A percentile compares a stretch with the other conserved stretches of the same genome.
These are phyloP conservation scores for Penicillium nordicum DNA, from an alignment of 2,329 filamentous ascomycete genomes.

Conservation along the genomic window DNA sequence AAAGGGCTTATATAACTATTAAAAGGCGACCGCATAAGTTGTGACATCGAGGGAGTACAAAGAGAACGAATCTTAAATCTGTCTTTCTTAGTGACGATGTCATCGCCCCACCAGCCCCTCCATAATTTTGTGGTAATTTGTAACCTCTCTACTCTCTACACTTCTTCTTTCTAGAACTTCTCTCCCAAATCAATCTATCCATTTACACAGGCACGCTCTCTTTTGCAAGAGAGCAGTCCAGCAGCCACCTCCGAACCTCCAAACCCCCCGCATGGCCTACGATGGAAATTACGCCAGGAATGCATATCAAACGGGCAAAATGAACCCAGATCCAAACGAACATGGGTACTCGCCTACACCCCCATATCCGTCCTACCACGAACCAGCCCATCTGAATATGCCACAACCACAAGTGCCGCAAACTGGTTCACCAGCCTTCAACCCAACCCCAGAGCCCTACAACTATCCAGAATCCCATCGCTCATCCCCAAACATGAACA, in stretches of 20 bases:
- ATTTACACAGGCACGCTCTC: background rate
- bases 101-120: constrained; percentile 19
- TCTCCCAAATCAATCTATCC: background rate
- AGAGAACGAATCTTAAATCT: background rate
- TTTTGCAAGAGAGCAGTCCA: background rate
- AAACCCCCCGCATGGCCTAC: constrained; percentile 38
- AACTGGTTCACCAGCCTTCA: constrained; percentile 18
- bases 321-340: constrained; percentile 24
- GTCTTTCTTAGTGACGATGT: constrained; percentile 3
- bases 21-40: background rate
- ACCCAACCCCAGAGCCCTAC: constrained; percentile 8
- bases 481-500: constrained; percentile 12
- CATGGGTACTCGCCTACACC: constrained; percentile 26
- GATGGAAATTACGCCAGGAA: constrained; percentile 39
- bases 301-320: constrained; percentile 27
- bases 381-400: constrained; percentile 33
- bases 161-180: background rate
- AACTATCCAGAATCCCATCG: constrained; percentile 15
- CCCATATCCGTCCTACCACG: constrained; percentile 35
- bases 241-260: background rate
- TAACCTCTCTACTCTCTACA: background rate
- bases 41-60: constrained; percentile 9
- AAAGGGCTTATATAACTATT: background rate
- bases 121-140: constrained; percentile 1
- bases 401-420: constrained; percentile 34